A percentile compares a stretch with the other conserved stretches of the same genome.
These are phyloP conservation scores for Calonectria fujianensis DNA, from an alignment of 2,329 filamentous ascomycete species.

Conservation along the genomic window DNA sequence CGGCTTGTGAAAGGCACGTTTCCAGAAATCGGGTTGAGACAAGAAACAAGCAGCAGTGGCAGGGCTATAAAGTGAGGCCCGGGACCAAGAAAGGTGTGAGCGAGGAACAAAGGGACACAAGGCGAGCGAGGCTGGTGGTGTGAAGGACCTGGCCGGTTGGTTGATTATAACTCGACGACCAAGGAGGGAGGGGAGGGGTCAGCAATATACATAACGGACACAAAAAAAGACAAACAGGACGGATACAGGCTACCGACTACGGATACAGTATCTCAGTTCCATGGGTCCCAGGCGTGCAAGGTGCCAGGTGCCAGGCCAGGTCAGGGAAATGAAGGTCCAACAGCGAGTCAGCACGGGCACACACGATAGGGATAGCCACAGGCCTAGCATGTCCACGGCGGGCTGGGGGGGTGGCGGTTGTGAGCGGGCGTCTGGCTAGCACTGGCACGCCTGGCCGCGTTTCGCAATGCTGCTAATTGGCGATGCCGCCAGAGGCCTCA, in stretches of 20 bases:
- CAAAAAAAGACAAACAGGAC: slow-evolving; percentile 13
- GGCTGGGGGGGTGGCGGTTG: slow-evolving; percentile 17
- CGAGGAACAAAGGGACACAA: not conserved
- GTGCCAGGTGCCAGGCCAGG: slow-evolving; percentile 35
- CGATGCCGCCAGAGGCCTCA: slow-evolving; percentile 7
- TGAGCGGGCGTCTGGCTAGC: slow-evolving; percentile 8
- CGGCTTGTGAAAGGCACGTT: not conserved
- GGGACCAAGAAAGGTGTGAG: not conserved
- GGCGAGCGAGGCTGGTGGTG: slow-evolving; percentile 22
- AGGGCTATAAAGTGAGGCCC: not conserved
- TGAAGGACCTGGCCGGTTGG: not conserved
- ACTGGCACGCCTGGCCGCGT: slow-evolving; percentile 16
- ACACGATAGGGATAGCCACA: slow-evolving; percentile 36
- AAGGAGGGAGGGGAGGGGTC: slow-evolving; percentile 48
- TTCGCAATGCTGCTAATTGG: slow-evolving; percentile 23
- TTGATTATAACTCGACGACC: slow-evolving; percentile 31
- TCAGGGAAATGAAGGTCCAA: slow-evolving; percentile 42
- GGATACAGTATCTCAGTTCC: slow-evolving; percentile 24
- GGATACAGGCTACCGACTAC: slow-evolving; percentile 25
- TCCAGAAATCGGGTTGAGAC: slow-evolving; percentile 9
- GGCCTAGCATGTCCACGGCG: slow-evolving; percentile 3
- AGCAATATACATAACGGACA: slow-evolving; percentile 45
- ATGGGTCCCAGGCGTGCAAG: slow-evolving; percentile 22
- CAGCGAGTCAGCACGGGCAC: slow-evolving; percentile 42
- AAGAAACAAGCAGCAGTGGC: slow-evolving; percentile 9